Base-by-base conservation (phyloP, 371 early-diverging fungal genomes). In the Apophysomyces trapeziformis region DNA sequence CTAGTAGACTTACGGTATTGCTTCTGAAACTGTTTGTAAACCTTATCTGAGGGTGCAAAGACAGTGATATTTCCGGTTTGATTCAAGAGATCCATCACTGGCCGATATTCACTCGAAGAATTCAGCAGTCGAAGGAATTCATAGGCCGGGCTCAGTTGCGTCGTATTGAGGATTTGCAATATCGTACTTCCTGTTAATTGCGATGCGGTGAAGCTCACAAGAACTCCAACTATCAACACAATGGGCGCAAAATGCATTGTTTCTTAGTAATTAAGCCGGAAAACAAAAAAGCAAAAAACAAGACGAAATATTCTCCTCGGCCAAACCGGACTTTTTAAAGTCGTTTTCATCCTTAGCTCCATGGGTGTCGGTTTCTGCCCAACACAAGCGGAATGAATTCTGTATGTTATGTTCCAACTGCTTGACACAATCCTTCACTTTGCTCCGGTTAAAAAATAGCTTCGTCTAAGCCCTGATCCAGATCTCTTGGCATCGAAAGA, bases 1-100 rank as follows among this genome's bases (percentile, higher is more conserved):
- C n/a, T 47, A 7, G 7, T 21, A 14, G 11, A 14, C 54, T 50
- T 21, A 50, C 54, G 47, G 18, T 1, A 59, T 63, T 7, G 62
- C 6, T 13, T 56, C 13, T 47, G 21, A n/a, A 50, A 74, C n/a
- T 7, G 50, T 59, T 9, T 16, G 21, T 18, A 50, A 21, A 50
- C 32, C 21, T 50, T 38, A 38, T 80, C 68, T 14, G 70, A 73
- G 0, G 80, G 80, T 9, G 72, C 64, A 70, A 80, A 77, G 13
- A 71, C 58, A 11, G 80, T 80, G 1, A 69, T 38, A 59, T 75
- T 76, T 26, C 72, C 71, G 12, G 79, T 60, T 37, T 72, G 63
- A 14, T 64, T 60, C 9, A 78, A 44, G 2, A 78, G 21, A n/a
- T 73, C 61, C 46, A 78, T 11, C 4, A 78, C 63, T 1, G 75